Conservation (phyloP, 768 basidiomycete species). For the Gelatoporia subvermispora region DNA sequence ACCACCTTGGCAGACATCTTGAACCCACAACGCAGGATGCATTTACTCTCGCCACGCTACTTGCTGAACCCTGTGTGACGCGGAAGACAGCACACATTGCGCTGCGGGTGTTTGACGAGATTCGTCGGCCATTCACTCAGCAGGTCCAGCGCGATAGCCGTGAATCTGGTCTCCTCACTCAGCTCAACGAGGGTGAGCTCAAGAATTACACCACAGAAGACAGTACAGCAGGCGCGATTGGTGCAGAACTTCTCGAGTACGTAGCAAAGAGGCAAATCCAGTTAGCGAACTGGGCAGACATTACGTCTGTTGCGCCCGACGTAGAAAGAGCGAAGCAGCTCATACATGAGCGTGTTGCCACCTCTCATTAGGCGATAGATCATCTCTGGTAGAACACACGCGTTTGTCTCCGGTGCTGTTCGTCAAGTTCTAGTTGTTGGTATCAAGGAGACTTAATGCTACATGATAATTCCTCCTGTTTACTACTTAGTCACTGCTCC, state of each 20-base stretch:
- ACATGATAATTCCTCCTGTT: too few species aligned
- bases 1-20: neutral
- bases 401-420: too few species aligned
- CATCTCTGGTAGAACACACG: too few species aligned
- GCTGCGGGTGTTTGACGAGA: slow-evolving; percentile 27
- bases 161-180: slow-evolving; percentile 20
- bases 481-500: neutral
- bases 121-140: slow-evolving; percentile 28
- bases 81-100: slow-evolving; percentile 20
- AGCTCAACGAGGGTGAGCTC: slow-evolving; percentile 10
- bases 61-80: slow-evolving; percentile 20
- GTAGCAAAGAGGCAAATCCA: slow-evolving; percentile 1
- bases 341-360: neutral
- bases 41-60: slow-evolving; percentile 24
- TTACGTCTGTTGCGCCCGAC: slow-evolving; percentile 3
- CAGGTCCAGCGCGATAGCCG: slow-evolving; percentile 14
- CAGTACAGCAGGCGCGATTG: slow-evolving; percentile 2
- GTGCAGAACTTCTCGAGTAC: neutral
- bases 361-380: too few species aligned
- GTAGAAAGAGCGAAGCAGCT: slow-evolving; percentile 1
- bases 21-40: slow-evolving; percentile 18
- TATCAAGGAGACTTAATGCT: too few species aligned
- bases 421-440: too few species aligned
- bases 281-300: slow-evolving; percentile 3
- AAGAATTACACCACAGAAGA: slow-evolving; percentile 4